A percentile compares a stretch with the other conserved stretches of the same genome.
Evolutionary conservation across 306 rosid genomes (phyloP).

Genomic region (Benincasa hispida): DNA sequence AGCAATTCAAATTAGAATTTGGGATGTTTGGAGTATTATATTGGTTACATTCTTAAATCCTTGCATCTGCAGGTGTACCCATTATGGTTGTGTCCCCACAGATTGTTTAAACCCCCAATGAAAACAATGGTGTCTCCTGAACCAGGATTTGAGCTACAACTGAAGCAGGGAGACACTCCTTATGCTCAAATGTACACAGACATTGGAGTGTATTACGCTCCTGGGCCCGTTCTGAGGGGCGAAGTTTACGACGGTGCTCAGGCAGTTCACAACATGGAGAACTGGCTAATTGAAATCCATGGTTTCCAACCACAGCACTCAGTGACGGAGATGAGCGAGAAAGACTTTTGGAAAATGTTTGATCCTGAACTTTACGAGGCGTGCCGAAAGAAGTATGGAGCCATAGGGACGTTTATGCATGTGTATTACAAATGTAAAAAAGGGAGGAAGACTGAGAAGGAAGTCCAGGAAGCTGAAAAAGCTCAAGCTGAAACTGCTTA

Average conservation of each 20-base stretch:
- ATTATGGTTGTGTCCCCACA: constrained; percentile 94
- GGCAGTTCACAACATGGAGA: constrained; percentile 74
- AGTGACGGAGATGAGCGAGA: constrained; percentile 80
- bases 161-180: constrained; percentile 81
- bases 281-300: constrained; percentile 81
- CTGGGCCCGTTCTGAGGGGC: constrained; percentile 88
- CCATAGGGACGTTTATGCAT: constrained; percentile 89
- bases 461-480: constrained; percentile 89
- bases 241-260: constrained; percentile 76
- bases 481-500: constrained; percentile 72
- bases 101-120: constrained; percentile 56
- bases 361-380: constrained; percentile 72
- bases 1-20: neutral
- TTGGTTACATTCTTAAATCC: neutral
- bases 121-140: constrained; percentile 75
- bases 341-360: constrained; percentile 91
- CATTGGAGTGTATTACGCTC: constrained; percentile 86
- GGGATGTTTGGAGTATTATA: neutral
- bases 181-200: constrained; percentile 91
- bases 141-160: constrained; percentile 80
- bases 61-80: constrained; percentile 58
- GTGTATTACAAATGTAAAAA: constrained; percentile 94
- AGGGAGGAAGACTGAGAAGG: constrained; percentile 97
- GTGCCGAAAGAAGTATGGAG: constrained; percentile 69
- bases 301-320: constrained; percentile 93